Base-by-base conservation (phyloP, 208 protist species). In the Trypanosoma boissoni region DNA sequence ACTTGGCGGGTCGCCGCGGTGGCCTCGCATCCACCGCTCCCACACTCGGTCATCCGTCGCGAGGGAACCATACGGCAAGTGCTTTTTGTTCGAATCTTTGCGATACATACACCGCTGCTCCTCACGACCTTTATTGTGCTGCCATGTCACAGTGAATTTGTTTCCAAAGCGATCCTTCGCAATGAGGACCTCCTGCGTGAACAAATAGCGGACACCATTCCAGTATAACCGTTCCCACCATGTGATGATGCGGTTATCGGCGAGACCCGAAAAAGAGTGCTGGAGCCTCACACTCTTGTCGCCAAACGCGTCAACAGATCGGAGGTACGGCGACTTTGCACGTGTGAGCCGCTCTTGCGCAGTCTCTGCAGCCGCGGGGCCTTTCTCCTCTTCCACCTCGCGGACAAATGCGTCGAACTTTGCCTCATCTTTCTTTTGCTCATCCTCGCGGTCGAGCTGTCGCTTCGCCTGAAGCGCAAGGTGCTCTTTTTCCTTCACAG, bases 121-220 rank as follows among this genome's bases (percentile, higher is more conserved):
- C 78, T 90, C 83, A 14, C 88, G 82, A 4, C 75, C 76, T 29
- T 91, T 90, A 16, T 82, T 60, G 36, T 84, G 88, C 56, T 91
- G 79, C 85, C 88, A 95, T 28, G 84, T 92, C 27, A 91, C 83
- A 20, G 83, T 90, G 37, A 95, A 92, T 68, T 89, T 91, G 65
- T 95, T 95, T 20, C 88, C 88, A 58, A 88, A 95, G 57, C 88
- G 84, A 52, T 95, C 88, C 66, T 95, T 95, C 9, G 83, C 88
- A 45, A 95, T 91, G 52, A 95, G 85, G 6, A 83, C 59, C 55
- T 95, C 88, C 61, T 91, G 85, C 21, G 88, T 95, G 64, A 95
- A 95, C 49, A 91, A 83, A 59, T 88, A 95, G 16, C 84, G 88
- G 5, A 95, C 44, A 62, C 88, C 89, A 55, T 95, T 95, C 85